Evolutionary conservation across 2,329 filamentous ascomycete species (phyloP).

Genomic region (Neofusicoccum laricinum): DNA sequence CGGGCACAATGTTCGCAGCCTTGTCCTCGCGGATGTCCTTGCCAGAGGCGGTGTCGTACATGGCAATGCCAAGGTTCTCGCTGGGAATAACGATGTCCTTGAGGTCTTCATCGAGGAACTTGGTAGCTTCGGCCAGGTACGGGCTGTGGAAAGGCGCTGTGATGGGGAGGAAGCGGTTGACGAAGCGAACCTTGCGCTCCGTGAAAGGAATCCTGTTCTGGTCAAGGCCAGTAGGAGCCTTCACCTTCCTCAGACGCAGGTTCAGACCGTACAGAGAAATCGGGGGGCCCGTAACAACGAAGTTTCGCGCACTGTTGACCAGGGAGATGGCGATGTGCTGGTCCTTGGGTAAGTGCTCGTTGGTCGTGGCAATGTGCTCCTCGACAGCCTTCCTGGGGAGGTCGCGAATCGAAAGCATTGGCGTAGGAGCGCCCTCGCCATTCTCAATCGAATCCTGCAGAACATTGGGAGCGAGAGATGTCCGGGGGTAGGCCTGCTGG

Average conservation of each 20-base stretch:
- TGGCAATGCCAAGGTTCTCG: constrained; percentile 72
- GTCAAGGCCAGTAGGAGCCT: constrained; percentile 94
- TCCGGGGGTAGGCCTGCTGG: constrained; percentile 94
- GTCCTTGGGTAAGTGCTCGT: constrained; percentile 89
- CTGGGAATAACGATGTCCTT: constrained; percentile 75
- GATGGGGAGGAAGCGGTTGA: constrained; percentile 95
- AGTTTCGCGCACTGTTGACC: constrained; percentile 93
- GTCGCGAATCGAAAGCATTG: constrained; percentile 97
- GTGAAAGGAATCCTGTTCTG: constrained; percentile 94
- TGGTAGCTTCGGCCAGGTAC: constrained; percentile 79
- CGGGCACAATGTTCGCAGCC: constrained; percentile 74
- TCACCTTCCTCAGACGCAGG: constrained; percentile 90
- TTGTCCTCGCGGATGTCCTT: constrained; percentile 73
- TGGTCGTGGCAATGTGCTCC: constrained; percentile 94
- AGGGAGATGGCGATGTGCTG: constrained; percentile 93
- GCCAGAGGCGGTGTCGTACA: constrained; percentile 88
- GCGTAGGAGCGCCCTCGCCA: constrained; percentile 91
- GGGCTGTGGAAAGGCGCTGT: constrained; percentile 98
- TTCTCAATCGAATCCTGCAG: constrained; percentile 91
- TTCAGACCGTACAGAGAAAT: constrained; percentile 97
- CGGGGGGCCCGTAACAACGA: constrained; percentile 93
- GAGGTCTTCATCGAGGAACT: constrained; percentile 81
- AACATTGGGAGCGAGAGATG: constrained; percentile 85
- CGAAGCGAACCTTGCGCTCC: constrained; percentile 92
- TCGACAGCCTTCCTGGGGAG: constrained; percentile 84